Percentiles rank a stretch among this genome's conserved stretches.
These are phyloP conservation scores for Trichoderma lentiforme DNA, from an alignment of 2,329 filamentous ascomycete species.

Conservation along the genomic window DNA sequence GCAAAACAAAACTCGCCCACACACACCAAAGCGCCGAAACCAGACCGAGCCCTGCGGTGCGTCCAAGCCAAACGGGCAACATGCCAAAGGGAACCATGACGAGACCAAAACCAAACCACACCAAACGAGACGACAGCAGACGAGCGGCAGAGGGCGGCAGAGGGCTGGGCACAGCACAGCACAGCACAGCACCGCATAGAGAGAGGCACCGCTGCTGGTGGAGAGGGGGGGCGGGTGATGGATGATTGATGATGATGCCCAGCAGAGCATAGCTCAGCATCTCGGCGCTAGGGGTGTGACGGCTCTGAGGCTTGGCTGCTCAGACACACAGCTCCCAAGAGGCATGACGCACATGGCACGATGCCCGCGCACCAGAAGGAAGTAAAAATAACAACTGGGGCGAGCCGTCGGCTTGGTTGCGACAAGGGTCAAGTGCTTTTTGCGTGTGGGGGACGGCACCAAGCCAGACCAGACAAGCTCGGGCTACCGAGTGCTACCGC, in stretches of 20 bases:
- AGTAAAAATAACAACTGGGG: slow-evolving; percentile 21
- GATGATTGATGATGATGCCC: slow-evolving; percentile 11
- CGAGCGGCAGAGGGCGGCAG: neutral
- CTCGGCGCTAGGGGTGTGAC: slow-evolving; percentile 14
- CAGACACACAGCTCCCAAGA: slow-evolving; percentile 3
- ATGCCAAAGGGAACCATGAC: neutral
- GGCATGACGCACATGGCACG: slow-evolving; percentile 21
- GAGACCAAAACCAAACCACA: neutral
- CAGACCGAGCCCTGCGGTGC: neutral
- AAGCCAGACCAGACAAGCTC: neutral
- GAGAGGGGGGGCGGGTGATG: neutral
- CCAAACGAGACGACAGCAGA: neutral
- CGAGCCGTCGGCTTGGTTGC: slow-evolving; percentile 19
- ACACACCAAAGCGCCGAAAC: neutral
- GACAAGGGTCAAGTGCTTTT: neutral
- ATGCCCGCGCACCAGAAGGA: slow-evolving; percentile 19
- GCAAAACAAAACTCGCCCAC: neutral
- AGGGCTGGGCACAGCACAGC: neutral
- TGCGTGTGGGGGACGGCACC: slow-evolving; percentile 15
- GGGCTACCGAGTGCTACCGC: slow-evolving; percentile 5
- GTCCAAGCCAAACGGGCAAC: neutral
- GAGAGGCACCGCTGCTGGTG: neutral
- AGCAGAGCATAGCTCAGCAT: neutral
- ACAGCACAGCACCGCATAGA: neutral
- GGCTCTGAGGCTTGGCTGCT: slow-evolving; percentile 12